Evolutionary conservation across 2,329 filamentous ascomycete genomes (phyloP), one percentile per base, ranked within the genome.

Genomic region (Trichothecium sympodiale): DNA sequence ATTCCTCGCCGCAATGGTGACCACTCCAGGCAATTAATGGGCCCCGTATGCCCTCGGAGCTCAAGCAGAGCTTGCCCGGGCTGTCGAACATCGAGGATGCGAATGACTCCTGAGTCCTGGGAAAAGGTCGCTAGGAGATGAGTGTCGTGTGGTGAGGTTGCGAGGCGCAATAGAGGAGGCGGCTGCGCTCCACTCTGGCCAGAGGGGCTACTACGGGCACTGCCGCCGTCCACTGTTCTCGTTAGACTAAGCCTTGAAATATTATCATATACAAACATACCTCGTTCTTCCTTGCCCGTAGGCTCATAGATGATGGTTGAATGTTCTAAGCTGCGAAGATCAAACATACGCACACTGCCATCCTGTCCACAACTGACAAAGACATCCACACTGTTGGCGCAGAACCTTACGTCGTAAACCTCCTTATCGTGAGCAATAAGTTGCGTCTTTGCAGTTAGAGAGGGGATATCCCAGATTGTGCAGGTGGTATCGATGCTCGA

Each of bases 251-350:
- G 6, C 6, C 10, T 25, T 10, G 6, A 25, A 25, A 25, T 25
- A 25, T 26, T 31, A 20, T 17, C 10, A 10, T 13, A 26, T 10
- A 12, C 16, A 14, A 37, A 53, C 63, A 45, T 64, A 86, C 83
- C 72, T 66, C 75, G 64, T 31, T 80, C 76, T 42, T 81, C 79
- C 61, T 95, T 95, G 46, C 87, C 83, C 0, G 85, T 89, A 4
- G 91, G 91, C 59, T 98, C 91, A 56, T 98, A 98, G 44, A 98
- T 98, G 56, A 98, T 98, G 34, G 91, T 98, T 46, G 88, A 95
- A 57, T 98, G 91, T 56, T 98, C 91, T 36, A 98, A 64, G 57
- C 89, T 96, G 52, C 91, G 77, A 41, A 98, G 67, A 59, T 98
- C 91, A 60, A 98, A 98, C 91, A 98, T 98, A 48, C 91, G 78